Conservation (phyloP, 306 rosid genomes). For the Ochetophila trinervis region DNA sequence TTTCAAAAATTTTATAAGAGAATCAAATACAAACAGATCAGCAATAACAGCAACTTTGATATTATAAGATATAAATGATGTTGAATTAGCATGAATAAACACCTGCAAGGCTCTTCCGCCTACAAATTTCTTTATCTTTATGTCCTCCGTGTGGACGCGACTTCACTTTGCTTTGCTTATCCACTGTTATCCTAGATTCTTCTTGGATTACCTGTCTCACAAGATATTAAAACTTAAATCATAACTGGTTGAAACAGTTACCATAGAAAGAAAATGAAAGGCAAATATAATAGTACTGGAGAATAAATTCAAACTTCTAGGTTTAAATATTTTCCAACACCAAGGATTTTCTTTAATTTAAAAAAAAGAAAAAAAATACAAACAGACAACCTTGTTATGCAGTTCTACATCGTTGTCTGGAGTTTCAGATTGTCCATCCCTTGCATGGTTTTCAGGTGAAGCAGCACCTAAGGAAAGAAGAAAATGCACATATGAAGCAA, state of each 20-base stretch:
- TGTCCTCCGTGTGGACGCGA: slow-evolving; percentile 13
- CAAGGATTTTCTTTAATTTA: neutral
- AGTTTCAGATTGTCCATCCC: slow-evolving; percentile 23
- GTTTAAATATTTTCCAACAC: too few relatives aligned
- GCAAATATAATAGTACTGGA: neutral
- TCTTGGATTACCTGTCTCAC: slow-evolving; percentile 21
- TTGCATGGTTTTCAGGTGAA: slow-evolving; percentile 29
- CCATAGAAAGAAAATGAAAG: neutral
- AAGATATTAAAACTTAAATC: slow-evolving; percentile 1
- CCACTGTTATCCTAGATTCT: slow-evolving; percentile 20
- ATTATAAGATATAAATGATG: neutral
- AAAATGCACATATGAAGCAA: slow-evolving; percentile 14
- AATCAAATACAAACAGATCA: neutral
- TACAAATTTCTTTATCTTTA: slow-evolving; percentile 22
- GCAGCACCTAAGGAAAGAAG: slow-evolving; percentile 25
- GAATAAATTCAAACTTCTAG: too few relatives aligned
- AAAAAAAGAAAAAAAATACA: neutral
- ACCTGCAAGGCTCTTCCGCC: slow-evolving; percentile 80
- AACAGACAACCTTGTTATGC: slow-evolving; percentile 44
- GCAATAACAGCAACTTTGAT: neutral
- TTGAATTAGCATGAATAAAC: slow-evolving; percentile 12
- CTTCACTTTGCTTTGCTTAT: slow-evolving; percentile 36
- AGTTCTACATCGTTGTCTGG: slow-evolving; percentile 34
- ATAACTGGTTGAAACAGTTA: too few relatives aligned
- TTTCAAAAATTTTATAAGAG: neutral